These are phyloP conservation scores for Gaultheria prostrata DNA, from an alignment of 148 eudicot species.

Conservation along the genomic window DNA sequence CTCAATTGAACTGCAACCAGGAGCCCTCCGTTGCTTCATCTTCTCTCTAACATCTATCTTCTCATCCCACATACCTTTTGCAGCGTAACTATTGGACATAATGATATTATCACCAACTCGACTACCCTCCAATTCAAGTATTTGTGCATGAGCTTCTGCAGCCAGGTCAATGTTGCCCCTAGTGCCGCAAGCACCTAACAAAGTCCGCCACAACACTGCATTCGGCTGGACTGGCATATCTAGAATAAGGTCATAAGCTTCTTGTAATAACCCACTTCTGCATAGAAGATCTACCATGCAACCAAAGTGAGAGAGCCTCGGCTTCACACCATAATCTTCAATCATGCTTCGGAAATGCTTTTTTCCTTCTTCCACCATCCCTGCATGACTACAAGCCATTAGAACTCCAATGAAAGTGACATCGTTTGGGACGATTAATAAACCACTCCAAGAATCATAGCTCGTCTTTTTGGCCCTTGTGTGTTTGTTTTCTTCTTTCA, in stretches of 20 bases:
- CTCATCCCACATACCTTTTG: slow-evolving; percentile 48
- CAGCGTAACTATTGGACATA: slow-evolving; percentile 45
- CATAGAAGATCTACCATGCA: slow-evolving; percentile 56
- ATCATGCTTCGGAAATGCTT: slow-evolving; percentile 40
- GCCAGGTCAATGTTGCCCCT: slow-evolving; percentile 40
- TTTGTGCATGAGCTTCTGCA: slow-evolving; percentile 23
- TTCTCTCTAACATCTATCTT: slow-evolving; percentile 35
- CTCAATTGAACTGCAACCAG: slow-evolving; percentile 47
- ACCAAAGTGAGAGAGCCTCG: slow-evolving; percentile 44
- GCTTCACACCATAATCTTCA: slow-evolving; percentile 34
- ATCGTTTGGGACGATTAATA: slow-evolving; percentile 30
- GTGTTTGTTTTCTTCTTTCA: slow-evolving; percentile 23
- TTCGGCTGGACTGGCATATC: slow-evolving; percentile 38
- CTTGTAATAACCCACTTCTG: slow-evolving; percentile 40
- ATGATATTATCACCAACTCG: slow-evolving; percentile 39
- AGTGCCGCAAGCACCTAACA: slow-evolving; percentile 45
- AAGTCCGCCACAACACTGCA: slow-evolving; percentile 44
- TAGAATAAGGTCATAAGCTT: slow-evolving; percentile 41
- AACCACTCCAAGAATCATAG: background rate
- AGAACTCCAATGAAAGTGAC: slow-evolving; percentile 49
- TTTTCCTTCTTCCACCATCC: slow-evolving; percentile 47
- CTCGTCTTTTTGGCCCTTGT: slow-evolving; percentile 4
- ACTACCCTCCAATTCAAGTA: slow-evolving; percentile 32
- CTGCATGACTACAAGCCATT: slow-evolving; percentile 56
- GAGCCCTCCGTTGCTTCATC: slow-evolving; percentile 27